Evolutionary conservation across 1,284 basidiomycete genomes (phyloP).

Genomic region (Leccinum fuscescens): DNA sequence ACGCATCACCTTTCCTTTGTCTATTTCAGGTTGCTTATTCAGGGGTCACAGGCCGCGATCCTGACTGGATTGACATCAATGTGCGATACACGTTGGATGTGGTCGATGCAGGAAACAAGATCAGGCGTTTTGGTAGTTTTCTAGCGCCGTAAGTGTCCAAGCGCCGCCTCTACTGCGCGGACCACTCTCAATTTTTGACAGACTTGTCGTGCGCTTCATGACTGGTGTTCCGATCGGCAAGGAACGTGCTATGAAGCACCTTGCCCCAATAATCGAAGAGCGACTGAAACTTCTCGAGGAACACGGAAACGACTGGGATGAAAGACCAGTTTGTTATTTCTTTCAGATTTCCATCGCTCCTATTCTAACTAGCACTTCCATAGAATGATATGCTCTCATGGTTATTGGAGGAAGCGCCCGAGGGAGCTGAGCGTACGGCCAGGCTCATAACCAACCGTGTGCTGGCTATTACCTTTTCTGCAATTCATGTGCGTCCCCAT

Average conservation of each 20-base stretch:
- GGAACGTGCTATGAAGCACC: constrained; percentile 6
- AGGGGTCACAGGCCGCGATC: background rate
- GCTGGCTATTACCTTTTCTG: constrained; percentile 36
- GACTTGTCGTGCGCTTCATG: too few relatives aligned
- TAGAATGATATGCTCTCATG: constrained; percentile 35
- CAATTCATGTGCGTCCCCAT: too few relatives aligned
- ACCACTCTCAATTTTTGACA: too few relatives aligned
- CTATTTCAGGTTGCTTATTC: background rate
- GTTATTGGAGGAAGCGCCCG: constrained; percentile 39
- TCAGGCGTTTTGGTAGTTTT: background rate
- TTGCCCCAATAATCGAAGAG: constrained; percentile 37
- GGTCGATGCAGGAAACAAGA: constrained; percentile 12
- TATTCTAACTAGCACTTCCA: background rate
- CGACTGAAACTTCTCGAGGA: constrained; percentile 32
- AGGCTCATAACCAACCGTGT: constrained; percentile 35
- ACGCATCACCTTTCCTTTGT: background rate
- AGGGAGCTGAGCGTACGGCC: constrained; percentile 26
- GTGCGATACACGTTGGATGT: constrained; percentile 23
- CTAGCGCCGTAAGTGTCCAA: background rate
- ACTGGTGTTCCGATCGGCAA: background rate
- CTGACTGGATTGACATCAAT: constrained; percentile 34
- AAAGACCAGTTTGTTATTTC: constrained; percentile 35
- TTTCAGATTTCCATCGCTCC: background rate
- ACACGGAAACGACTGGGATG: constrained; percentile 37
- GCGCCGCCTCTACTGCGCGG: too few relatives aligned